Evolutionary conservation across 495 filamentous ascomycete species (phyloP).

Genomic region (Cetradonia linearis): DNA sequence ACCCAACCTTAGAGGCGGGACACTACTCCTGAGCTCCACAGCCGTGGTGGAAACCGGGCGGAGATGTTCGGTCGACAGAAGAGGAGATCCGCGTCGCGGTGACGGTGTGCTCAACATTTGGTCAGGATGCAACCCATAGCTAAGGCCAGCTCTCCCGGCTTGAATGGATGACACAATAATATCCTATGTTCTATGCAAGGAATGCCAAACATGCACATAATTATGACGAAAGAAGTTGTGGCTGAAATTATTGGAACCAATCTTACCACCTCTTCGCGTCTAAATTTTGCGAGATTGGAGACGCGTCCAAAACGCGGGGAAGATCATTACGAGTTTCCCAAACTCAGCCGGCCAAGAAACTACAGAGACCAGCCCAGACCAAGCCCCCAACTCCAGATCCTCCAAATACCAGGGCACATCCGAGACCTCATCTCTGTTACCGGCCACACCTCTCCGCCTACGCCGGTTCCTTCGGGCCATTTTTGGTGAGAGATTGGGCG

Average conservation of each 20-base stretch:
- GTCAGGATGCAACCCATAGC: background rate
- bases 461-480: background rate
- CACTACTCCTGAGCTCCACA: slow-evolving; percentile 15
- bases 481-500: slow-evolving; percentile 3
- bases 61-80: slow-evolving; percentile 4
- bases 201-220: background rate
- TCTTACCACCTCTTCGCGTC: slow-evolving; percentile 14
- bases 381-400: slow-evolving; percentile 13
- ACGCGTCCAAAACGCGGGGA: slow-evolving; percentile 14
- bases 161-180: background rate
- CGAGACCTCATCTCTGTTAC: background rate
- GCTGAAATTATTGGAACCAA: slow-evolving; percentile 3
- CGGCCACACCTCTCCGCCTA: slow-evolving; percentile 3
- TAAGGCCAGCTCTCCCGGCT: background rate
- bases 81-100: background rate
- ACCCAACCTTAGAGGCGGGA: slow-evolving; percentile 3
- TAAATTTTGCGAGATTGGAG: slow-evolving; percentile 7
- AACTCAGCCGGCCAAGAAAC: slow-evolving; percentile 3
- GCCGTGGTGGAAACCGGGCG: slow-evolving; percentile 2
- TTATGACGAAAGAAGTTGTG: slow-evolving; percentile 6
- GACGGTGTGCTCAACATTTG: background rate
- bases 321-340: slow-evolving; percentile 4
- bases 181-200: background rate
- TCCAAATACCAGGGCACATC: slow-evolving; percentile 13
- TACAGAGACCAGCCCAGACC: background rate